Conservation (phyloP, 176 grass and related monocot species). For the Musa beccarii region DNA sequence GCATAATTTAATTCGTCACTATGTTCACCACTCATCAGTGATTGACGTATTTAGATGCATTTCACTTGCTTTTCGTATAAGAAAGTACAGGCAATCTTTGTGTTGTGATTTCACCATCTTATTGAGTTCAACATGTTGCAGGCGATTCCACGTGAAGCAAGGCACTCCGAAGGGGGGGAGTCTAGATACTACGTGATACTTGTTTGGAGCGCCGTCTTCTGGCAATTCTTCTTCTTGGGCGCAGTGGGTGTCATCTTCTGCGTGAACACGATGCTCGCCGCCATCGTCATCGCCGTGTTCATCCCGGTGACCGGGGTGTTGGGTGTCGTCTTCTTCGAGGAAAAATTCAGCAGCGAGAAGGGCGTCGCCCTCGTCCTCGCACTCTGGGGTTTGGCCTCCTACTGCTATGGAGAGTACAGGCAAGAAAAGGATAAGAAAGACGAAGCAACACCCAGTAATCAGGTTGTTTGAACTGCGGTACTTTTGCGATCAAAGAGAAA, state of each 20-base stretch:
- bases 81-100: too few species aligned
- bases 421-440: background rate
- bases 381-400: conserved; percentile 73
- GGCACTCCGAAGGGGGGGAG: conserved; percentile 41
- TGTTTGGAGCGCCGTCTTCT: conserved; percentile 27
- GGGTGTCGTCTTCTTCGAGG: conserved; percentile 54
- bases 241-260: conserved; percentile 67
- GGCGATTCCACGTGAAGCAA: conserved; percentile 59
- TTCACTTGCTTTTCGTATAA: too few species aligned
- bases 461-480: too few species aligned
- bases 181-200: conserved; percentile 60
- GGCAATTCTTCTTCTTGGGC: conserved; percentile 72
- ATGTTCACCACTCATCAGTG: too few species aligned
- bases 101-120: too few species aligned
- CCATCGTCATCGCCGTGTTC: conserved; percentile 53
- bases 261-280: conserved; percentile 59
- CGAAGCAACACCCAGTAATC: too few species aligned
- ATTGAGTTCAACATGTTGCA: conserved; percentile 14
- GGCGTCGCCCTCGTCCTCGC: conserved; percentile 62
- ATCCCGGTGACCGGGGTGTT: conserved; percentile 61
- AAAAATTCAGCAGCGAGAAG: conserved; percentile 59
- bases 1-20: too few species aligned
- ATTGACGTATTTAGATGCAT: too few species aligned
- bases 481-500: too few species aligned
- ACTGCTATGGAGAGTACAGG: conserved; percentile 69